Conservation (phyloP, 176 grass and related monocot species). For the Musa troglodytarum region DNA sequence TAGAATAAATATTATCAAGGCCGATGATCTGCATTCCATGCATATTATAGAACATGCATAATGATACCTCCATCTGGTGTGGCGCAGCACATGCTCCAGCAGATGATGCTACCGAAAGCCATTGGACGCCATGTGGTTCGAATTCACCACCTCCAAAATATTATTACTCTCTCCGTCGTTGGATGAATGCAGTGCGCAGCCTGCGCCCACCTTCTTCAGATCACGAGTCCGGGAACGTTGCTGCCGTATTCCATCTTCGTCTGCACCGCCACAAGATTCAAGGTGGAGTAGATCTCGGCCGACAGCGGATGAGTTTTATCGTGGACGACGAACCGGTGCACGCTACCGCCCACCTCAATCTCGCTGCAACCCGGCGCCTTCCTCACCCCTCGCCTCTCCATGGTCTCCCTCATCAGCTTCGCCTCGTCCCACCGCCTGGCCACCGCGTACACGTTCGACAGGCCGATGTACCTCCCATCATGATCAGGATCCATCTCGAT, state of each 20-base stretch:
- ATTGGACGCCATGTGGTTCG: too few species aligned
- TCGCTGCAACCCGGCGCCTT: slow-evolving; percentile 56
- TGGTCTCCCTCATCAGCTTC: slow-evolving; percentile 41
- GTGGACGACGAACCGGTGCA: slow-evolving; percentile 43
- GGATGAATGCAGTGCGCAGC: too few species aligned
- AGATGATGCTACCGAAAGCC: too few species aligned
- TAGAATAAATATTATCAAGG: too few species aligned
- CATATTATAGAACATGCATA: too few species aligned
- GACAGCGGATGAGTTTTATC: slow-evolving; percentile 39
- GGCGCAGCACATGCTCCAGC: too few species aligned
- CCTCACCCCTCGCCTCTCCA: slow-evolving; percentile 51
- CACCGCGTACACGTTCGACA: slow-evolving; percentile 61
- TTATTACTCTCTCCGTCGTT: too few species aligned
- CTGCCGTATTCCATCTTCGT: slow-evolving; percentile 47
- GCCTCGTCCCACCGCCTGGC: slow-evolving; percentile 55
- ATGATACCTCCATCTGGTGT: too few species aligned
- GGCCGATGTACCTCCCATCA: slow-evolving; percentile 61
- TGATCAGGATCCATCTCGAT: slow-evolving; percentile 50
- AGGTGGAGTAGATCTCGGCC: slow-evolving; percentile 40
- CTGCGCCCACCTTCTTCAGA: too few species aligned
- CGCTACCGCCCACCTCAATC: slow-evolving; percentile 39
- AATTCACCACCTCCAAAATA: too few species aligned
- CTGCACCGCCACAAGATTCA: slow-evolving; percentile 34
- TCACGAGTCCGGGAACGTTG: not conserved
- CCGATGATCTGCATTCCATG: too few species aligned